phyloP scores from a whole-genome alignment of 768 basidiomycete species.

The Tricholoma bakamatsutake region DNA sequence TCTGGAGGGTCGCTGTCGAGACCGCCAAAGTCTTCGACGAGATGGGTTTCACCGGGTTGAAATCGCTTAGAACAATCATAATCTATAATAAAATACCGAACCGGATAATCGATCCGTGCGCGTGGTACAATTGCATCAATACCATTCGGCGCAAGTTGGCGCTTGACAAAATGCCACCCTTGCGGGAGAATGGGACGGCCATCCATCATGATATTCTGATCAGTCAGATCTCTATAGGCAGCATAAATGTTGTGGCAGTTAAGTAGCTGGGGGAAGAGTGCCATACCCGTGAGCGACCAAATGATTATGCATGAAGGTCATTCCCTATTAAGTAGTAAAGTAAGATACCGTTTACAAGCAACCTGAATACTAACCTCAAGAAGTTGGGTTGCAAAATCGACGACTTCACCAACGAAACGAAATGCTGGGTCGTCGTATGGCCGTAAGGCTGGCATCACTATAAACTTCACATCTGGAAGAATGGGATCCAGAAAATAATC shows the following conservation, averaged over 20 bases:
- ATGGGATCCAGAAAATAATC: constrained; percentile 11
- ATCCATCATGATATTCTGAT: constrained; percentile 34
- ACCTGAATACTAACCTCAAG: constrained; percentile 7
- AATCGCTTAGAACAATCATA: constrained; percentile 23
- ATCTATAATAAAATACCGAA: constrained; percentile 33
- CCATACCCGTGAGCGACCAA: constrained; percentile 26
- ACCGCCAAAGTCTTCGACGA: constrained; percentile 6
- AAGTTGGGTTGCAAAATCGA: too few species aligned
- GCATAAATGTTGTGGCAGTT: neutral
- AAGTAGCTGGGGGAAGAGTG: neutral
- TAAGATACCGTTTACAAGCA: too few species aligned
- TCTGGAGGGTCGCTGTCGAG: constrained; percentile 7
- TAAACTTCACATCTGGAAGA: constrained; percentile 7
- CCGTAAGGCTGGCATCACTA: constrained; percentile 33
- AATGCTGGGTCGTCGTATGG: constrained; percentile 30
- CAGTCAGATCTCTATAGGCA: constrained; percentile 24
- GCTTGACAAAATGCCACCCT: constrained; percentile 29
- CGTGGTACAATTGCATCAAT: constrained; percentile 25
- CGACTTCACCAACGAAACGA: too few species aligned
- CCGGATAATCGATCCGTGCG: too few species aligned
- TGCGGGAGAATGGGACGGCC: constrained; percentile 24
- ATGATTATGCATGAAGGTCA: constrained; percentile 26
- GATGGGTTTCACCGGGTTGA: constrained; percentile 11
- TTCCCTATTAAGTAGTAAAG: too few species aligned
- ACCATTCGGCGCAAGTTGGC: constrained; percentile 25